Evolutionary conservation across 352 stramenopile species (phyloP), one percentile per base, ranked within the genome.

Genomic region (Phytophthora citricola): DNA sequence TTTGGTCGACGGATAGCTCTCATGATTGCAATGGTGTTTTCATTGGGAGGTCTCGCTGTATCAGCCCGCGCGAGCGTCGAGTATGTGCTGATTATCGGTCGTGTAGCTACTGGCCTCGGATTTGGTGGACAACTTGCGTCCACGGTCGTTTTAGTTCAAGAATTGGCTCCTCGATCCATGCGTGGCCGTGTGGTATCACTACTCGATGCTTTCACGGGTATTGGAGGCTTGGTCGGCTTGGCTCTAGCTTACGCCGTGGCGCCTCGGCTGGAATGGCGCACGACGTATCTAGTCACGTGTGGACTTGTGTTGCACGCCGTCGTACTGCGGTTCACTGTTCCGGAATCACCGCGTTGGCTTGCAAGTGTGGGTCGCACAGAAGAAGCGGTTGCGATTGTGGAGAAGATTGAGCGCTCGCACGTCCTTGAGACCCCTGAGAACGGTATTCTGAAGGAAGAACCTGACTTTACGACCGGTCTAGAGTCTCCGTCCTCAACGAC

Each of bases 271-370:
- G 56, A 54, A 46, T 85, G 74, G 77, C 72, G 74, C 27, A 61
- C 54, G 1, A 68, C 77, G 9, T 85, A 81, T 38, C 15, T 70
- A 7, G 20, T 48, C 3, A 50, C 69, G 2, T 70, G 49, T 29
- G 62, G 58, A 17, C 36, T 78, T 32, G 69, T 76, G 29, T 3
- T 81, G 22, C 68, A 75, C 34, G 57, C 63, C 4, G 27, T 57
- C n/a, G 53, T 71, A 31, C 14, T 75, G 29, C 57, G 58, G 9
- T 54, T 78, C 29, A 58, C 41, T 4, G 15, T 83, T 27, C 69
- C 74, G 27, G 77, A 85, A 43, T 85, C 77, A 9, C 77, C 77
- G 44, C 73, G 71, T n/a, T 85, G 77, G 77, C 68, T 85, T 26
- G 64, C 58, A 27, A 66, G 51, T 48, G 55, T 76, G 11, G 68